Percentiles rank a stretch among this genome's conserved stretches.
Conservation (phyloP, 352 stramenopile genomes). For the Globisporangium polare region DNA sequence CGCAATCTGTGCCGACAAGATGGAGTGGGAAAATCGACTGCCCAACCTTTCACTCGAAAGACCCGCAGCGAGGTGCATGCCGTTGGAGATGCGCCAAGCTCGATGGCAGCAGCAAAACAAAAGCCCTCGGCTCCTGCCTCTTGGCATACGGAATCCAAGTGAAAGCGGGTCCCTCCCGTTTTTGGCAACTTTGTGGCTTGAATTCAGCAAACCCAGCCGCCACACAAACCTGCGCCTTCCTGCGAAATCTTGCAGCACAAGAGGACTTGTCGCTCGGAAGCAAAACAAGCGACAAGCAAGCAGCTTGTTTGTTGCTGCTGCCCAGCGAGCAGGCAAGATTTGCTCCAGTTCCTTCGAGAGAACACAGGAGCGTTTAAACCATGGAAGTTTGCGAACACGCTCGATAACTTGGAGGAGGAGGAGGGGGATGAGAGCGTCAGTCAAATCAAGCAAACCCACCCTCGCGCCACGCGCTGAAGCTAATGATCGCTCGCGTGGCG, state of each 20-base stretch:
- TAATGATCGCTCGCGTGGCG: no score
- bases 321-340: background rate
- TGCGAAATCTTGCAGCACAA: background rate
- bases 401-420: no score
- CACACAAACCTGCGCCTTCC: background rate
- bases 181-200: background rate
- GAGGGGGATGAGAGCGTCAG: no score
- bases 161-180: background rate
- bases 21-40: no score
- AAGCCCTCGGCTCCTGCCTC: background rate
- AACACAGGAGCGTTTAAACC: background rate
- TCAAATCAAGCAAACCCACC: no score
- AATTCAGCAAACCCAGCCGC: background rate
- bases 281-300: background rate
- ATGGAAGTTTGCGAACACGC: no score
- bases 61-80: no score
- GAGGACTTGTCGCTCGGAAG: background rate
- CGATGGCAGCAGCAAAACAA: background rate
- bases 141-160: constrained; percentile 10
- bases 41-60: no score
- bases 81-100: no score
- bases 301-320: background rate
- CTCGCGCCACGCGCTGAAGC: no score
- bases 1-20: no score
- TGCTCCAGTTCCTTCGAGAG: background rate